Conservation (phyloP, 2,329 filamentous ascomycete species). For the Coniochaeta prunicola region DNA sequence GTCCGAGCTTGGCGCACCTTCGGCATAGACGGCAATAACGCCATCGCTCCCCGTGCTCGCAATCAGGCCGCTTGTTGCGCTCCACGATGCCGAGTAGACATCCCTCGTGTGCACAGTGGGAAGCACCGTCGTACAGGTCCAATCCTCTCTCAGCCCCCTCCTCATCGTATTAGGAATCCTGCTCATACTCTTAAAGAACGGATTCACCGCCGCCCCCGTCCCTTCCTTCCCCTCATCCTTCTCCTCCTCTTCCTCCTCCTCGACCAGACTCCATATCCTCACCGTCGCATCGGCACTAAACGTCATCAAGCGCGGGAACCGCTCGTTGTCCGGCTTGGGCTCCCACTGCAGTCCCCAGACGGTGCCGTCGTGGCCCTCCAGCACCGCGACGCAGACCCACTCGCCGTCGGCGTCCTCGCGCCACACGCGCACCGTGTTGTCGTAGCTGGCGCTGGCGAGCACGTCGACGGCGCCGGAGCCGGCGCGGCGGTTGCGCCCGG, state of each 20-base stretch:
- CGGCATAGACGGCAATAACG: slow-evolving; percentile 69
- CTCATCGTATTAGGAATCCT: slow-evolving; percentile 88
- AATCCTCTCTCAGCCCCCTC: slow-evolving; percentile 69
- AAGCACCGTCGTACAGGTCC: slow-evolving; percentile 70
- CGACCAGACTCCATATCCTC: slow-evolving; percentile 67
- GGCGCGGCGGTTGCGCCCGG: slow-evolving; percentile 30
- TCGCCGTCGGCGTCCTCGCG: slow-evolving; percentile 82
- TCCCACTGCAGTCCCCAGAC: slow-evolving; percentile 85
- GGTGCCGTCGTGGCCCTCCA: slow-evolving; percentile 76
- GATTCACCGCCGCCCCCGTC: slow-evolving; percentile 11
- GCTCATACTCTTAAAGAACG: slow-evolving; percentile 35
- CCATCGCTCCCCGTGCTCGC: slow-evolving; percentile 90
- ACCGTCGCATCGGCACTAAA: slow-evolving; percentile 79
- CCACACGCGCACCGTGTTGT: slow-evolving; percentile 85
- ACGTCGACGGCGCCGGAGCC: slow-evolving; percentile 56
- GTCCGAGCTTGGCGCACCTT: slow-evolving; percentile 27
- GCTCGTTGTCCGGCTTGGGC: slow-evolving; percentile 29
- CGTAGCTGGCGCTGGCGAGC: slow-evolving; percentile 87
- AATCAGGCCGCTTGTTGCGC: slow-evolving; percentile 64
- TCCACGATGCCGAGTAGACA: slow-evolving; percentile 83
- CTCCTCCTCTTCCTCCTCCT: slow-evolving; percentile 40
- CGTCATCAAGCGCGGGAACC: slow-evolving; percentile 61
- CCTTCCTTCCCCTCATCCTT: slow-evolving; percentile 17
- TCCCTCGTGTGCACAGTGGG: slow-evolving; percentile 71
- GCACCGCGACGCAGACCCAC: slow-evolving; percentile 81